phyloP scores from a whole-genome alignment of 164 flowering plant genomes.

The Nelumbo lutea region DNA sequence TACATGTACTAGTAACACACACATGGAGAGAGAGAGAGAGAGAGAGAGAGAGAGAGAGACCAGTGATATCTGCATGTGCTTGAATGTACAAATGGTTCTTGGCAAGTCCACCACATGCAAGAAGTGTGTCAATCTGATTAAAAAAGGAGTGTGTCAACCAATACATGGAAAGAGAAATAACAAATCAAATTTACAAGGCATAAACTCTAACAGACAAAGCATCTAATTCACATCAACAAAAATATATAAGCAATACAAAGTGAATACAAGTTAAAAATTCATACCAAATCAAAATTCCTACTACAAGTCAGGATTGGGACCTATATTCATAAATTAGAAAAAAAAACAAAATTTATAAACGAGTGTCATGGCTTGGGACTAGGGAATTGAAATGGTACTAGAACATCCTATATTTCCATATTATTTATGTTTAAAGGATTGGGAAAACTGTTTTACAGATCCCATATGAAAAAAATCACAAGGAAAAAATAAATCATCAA shows the following conservation, averaged over 20 bases:
- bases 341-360: too few relatives aligned
- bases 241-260: background rate
- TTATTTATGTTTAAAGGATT: too few relatives aligned
- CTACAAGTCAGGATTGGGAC: too few relatives aligned
- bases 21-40: background rate
- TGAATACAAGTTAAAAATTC: too few relatives aligned
- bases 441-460: too few relatives aligned
- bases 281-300: too few relatives aligned
- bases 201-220: background rate
- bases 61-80: conserved; percentile 85
- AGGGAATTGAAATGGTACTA: too few relatives aligned
- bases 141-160: background rate
- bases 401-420: too few relatives aligned
- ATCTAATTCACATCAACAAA: background rate
- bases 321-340: too few relatives aligned
- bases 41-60: conserved; percentile 39
- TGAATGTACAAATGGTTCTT: conserved; percentile 76
- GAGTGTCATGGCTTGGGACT: too few relatives aligned
- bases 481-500: too few relatives aligned
- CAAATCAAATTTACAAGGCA: background rate
- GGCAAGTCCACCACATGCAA: conserved; percentile 96
- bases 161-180: conserved; percentile 4
- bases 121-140: conserved; percentile 72
- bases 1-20: background rate
- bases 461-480: too few relatives aligned